A percentile compares a stretch with the other conserved stretches of the same genome.
Conservation (phyloP, 2,329 filamentous ascomycete genomes). For the Claviceps paspali region DNA sequence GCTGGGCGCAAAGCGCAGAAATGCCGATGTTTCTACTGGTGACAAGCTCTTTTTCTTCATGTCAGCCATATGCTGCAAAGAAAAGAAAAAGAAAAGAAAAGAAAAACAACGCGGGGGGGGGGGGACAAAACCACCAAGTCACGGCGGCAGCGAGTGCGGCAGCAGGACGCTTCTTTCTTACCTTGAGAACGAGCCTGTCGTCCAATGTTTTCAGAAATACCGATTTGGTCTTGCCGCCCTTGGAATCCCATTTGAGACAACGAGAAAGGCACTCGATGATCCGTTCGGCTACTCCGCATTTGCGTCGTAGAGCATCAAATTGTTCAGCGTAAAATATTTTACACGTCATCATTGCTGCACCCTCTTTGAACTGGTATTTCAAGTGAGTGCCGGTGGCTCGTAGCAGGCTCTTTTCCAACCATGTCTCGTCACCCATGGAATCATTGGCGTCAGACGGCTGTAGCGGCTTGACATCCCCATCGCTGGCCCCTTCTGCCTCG, state of each 20-base stretch:
- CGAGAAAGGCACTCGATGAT: constrained; percentile 91
- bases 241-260: constrained; percentile 95
- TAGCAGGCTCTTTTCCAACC: constrained; percentile 73
- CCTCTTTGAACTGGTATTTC: constrained; percentile 89
- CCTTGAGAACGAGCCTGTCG: constrained; percentile 81
- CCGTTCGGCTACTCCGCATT: constrained; percentile 83
- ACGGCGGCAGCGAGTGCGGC: no score
- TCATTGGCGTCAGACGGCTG: constrained; percentile 22
- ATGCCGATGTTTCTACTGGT: constrained; percentile 89
- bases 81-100: no score
- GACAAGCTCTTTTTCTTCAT: constrained; percentile 43
- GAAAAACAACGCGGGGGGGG: no score
- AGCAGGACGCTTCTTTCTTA: no score
- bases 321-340: constrained; percentile 99
- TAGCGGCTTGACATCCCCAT: constrained; percentile 15
- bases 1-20: constrained; percentile 86
- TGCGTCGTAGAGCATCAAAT: constrained; percentile 84
- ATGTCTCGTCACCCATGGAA: constrained; percentile 42
- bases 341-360: constrained; percentile 87
- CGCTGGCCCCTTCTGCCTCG: constrained; percentile 17
- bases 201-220: constrained; percentile 95
- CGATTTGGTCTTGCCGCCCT: constrained; percentile 94
- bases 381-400: constrained; percentile 81
- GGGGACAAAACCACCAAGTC: no score
- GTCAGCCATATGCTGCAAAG: constrained; percentile 6